Evolutionary conservation across 176 grass and related monocot genomes (phyloP), one percentile per base, ranked within the genome.

Genomic region (Carex cristatella): DNA sequence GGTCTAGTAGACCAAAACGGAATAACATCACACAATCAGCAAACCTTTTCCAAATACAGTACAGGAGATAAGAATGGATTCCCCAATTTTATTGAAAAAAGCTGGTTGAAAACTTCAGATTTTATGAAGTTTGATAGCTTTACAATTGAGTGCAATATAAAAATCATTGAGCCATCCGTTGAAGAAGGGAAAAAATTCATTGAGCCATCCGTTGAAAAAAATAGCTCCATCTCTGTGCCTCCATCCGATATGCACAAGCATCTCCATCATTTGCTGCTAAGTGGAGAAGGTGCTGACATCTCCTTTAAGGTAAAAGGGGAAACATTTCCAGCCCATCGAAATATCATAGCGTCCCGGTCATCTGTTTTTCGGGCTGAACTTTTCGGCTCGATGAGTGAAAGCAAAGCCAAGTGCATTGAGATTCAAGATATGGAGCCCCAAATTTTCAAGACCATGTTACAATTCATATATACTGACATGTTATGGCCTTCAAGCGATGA

Each of bases 381-480:
- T 33, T 65, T 84, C 1, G 68, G 80, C 57, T n/a, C 80, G n/a
- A 87, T 87, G 86, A 54, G 63, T 60, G 67, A 83, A 53, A 30
- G 44, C 14, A 9, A 53, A 1, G 15, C 30, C 11, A 27, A 30
- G 4, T 51, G 71, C 7, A 71, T 83, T 4, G 33, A 18, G 13
- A 64, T 83, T 5, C 5, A 76, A 0, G 66, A 83, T 37, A 87
- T 87, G 57, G 86, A 87, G 7, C 40, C 64, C 7, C 42, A 75
- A 32, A 3, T 62, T 5, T 81, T 76, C 55, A 56, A 79, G 54
- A 71, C 23, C 79, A 15, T 88, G 51, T 64, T 88, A 10, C 56
- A 61, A 35, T 88, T 79, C 61, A 54, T 85, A 57, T 87, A 87
- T 51, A 69, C 65, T 8, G 85, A 90, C 49, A 14, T 11, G 1